Evolutionary conservation across 371 early-diverging fungal genomes (phyloP), one percentile per base, ranked within the genome.

Genomic region (Apophysomyces variabilis): DNA sequence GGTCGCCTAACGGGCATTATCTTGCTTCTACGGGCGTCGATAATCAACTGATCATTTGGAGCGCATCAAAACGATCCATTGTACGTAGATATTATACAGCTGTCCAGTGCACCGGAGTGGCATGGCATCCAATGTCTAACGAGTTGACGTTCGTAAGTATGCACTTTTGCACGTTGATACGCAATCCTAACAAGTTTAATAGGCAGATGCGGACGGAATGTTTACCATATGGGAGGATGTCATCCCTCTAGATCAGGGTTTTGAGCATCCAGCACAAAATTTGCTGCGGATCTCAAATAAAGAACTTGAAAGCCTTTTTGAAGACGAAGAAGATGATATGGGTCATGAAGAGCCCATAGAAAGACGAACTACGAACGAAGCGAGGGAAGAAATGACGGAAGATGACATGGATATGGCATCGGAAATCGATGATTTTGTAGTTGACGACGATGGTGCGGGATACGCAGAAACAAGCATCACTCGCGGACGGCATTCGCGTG

Each of bases 391-490:
- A 43, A 39, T 43, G 9, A 47, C 47, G n/a, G 62, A 61, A 1
- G 67, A 56, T 21, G 67, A 60, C 18, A 63, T 75, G 13, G 72
- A 75, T 37, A 66, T 68, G 66, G 38, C 66, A 38, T 69, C 69
- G 16, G 66, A 66, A 14, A 64, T 57, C 60, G 68, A 69, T 57
- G 71, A 66, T 47, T 66, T 74, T 57, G 71, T 74, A 14, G 66
- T 89, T 1, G 95, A 96, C 66, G 96, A 96, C 69, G 95, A 95
- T 63, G 92, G 89, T 11, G 90, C 82, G 16, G 93, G 90, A 0
- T 90, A 92, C 65, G 75, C 77, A 3, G 82, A 77, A 58, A 60
- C 21, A 18, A 26, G 18, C 4, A 16, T 9, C 5, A 26, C 3
- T n/a, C 18, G 8, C 21, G 54, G 32, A 26, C 54, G 21, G 32